Conservation (phyloP, 2,329 filamentous ascomycete species). For the Fusarium longipes region DNA sequence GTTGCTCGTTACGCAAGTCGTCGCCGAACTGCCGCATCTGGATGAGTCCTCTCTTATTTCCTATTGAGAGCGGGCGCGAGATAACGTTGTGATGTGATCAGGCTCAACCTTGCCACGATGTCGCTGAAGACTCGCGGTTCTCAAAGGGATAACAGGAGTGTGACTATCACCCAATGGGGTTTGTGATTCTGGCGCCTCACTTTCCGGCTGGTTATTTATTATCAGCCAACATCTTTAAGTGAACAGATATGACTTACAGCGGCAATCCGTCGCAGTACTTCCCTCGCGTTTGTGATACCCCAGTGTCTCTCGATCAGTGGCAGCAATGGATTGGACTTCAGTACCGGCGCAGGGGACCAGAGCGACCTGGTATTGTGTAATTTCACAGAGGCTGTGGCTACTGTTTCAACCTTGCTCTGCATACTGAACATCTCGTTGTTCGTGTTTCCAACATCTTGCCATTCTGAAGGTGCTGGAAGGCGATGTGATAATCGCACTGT, state of each 20-base stretch:
- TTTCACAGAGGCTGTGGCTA: conserved; percentile 62
- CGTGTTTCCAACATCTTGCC: conserved; percentile 35
- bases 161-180: conserved; percentile 6
- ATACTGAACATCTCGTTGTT: conserved; percentile 54
- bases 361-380: conserved; percentile 60
- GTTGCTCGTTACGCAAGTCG: conserved; percentile 19
- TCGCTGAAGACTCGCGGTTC: conserved; percentile 40
- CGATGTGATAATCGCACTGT: conserved; percentile 64
- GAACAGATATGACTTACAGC: conserved; percentile 16
- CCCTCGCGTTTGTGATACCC: conserved; percentile 58
- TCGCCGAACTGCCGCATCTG: conserved; percentile 12
- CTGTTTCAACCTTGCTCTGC: conserved; percentile 64
- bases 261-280: conserved; percentile 54
- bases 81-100: neutral
- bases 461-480: conserved; percentile 65
- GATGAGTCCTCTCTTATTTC: conserved; percentile 18
- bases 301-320: conserved; percentile 61
- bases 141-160: conserved; percentile 37
- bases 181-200: neutral
- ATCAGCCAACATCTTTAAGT: neutral
- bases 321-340: conserved; percentile 54
- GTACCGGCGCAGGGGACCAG: conserved; percentile 61
- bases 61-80: neutral
- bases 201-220: neutral
- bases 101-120: neutral